Percentiles rank a stretch among this genome's conserved stretches.
phyloP scores from a whole-genome alignment of 2,329 filamentous ascomycete genomes.

The Dactylella cylindrospora region DNA sequence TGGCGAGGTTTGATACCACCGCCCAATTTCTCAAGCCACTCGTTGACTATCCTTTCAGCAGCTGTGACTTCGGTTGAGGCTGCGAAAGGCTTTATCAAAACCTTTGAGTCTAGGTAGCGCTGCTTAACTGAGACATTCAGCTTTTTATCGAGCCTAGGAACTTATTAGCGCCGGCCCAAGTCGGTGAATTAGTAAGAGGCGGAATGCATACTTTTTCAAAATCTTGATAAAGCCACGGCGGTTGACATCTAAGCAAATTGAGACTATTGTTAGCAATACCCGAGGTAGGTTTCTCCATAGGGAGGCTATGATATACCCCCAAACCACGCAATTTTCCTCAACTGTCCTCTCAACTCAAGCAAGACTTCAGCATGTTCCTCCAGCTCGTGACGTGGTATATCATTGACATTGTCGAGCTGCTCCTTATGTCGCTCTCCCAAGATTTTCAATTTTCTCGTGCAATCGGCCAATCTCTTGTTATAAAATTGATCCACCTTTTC shows the following conservation, averaged over 20 bases:
- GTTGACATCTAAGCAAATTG: constrained; percentile 69
- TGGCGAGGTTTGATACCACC: constrained; percentile 67
- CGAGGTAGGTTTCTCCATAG: too few species aligned
- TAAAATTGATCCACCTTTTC: constrained; percentile 97
- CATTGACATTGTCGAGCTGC: constrained; percentile 50
- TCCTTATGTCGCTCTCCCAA: constrained; percentile 81
- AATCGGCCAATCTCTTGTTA: constrained; percentile 89
- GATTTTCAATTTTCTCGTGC: constrained; percentile 77
- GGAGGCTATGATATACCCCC: constrained; percentile 54
- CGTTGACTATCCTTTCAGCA: constrained; percentile 73
- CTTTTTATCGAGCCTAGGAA: constrained; percentile 75
- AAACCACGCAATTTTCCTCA: constrained; percentile 95
- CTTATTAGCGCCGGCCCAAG: too few species aligned
- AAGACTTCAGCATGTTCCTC: constrained; percentile 89
- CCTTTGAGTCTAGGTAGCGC: constrained; percentile 84
- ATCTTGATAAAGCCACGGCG: constrained; percentile 95
- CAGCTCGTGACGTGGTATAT: constrained; percentile 81
- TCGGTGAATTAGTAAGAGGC: not conserved
- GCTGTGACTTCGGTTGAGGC: constrained; percentile 65
- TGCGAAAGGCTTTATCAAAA: constrained; percentile 84
- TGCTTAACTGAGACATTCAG: constrained; percentile 74
- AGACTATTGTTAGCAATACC: constrained; percentile 24
- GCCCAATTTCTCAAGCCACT: constrained; percentile 81
- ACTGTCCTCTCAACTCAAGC: constrained; percentile 79
- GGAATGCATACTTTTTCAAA: constrained; percentile 71